Evolutionary conservation across 495 filamentous ascomycete species (phyloP), one percentile per base, ranked within the genome.

Genomic region (Aspergillus nidulans): DNA sequence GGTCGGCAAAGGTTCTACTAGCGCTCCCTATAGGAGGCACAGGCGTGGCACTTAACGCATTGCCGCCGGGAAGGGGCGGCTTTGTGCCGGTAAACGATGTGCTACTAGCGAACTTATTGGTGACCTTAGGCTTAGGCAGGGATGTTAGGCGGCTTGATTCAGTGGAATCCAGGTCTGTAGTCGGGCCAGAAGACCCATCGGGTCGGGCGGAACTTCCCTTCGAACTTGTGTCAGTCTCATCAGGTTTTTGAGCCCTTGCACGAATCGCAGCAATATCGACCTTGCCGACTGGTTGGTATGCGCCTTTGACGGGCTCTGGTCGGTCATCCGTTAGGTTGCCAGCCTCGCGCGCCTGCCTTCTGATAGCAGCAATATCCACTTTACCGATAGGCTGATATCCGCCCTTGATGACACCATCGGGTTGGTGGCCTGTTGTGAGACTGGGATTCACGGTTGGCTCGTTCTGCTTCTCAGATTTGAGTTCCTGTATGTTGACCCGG

Each of bases 321-420:
- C 91, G 76, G 49, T 96, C 89, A 60, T 95, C 87, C 40, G 80
- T 71, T 15, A 74, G 57, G 32, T 67, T 53, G n/a, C 81, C 76
- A 1, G 74, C 66, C 43, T 87, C 82, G 57, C 85, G 83, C 9
- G 92, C 92, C 64, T 94, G 85, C 46, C 80, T 83, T 45, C 91
- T 80, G 49, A 97, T 84, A 3, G 89, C 91, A 34, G 89, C 88
- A 72, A 99, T 97, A 63, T 97, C 91, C 10, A 97, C 89, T 70
- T 96, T 97, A 9, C 95, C 95, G 56, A 99, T 79, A 7, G 94
- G 94, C 67, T 96, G 92, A 66, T 99, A 99, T n/a, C 78, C 89
- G 9, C 95, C 92, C 59, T 78, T 87, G 21, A 97, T 86, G 15
- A 96, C 78, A 68, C 91, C 85, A 32, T 65, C 64, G 16, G 72